These are phyloP conservation scores for Vigna unguiculata DNA, from an alignment of 306 rosid genomes.

Conservation along the genomic window DNA sequence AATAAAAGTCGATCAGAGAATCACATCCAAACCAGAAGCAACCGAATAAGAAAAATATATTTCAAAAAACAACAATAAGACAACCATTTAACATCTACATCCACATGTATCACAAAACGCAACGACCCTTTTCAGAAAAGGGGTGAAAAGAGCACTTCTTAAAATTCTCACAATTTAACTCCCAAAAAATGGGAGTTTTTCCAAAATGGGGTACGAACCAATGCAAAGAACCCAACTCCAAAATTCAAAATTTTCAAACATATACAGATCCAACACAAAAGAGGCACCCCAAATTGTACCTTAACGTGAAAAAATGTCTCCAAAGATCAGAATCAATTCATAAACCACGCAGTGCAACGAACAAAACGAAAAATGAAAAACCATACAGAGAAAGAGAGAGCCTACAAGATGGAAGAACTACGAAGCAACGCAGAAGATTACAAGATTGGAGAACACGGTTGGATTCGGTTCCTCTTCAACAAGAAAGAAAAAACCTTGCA, in stretches of 20 bases:
- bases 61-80: neutral
- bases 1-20: neutral
- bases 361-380: neutral
- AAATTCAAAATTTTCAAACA: conserved; percentile 6
- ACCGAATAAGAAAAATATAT: too few relatives aligned
- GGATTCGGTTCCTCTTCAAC: neutral
- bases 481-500: neutral
- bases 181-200: neutral
- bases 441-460: neutral
- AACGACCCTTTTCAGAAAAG: neutral
- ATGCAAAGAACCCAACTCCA: conserved; percentile 15
- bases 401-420: conserved; percentile 11
- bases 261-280: conserved; percentile 23
- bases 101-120: neutral
- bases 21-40: neutral
- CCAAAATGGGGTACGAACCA: conserved; percentile 1
- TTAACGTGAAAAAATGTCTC: neutral
- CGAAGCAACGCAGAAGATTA: neutral
- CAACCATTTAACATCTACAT: neutral
- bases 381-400: neutral
- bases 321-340: neutral
- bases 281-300: conserved; percentile 10
- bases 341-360: neutral
- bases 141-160: neutral
- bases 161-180: neutral